Base-by-base conservation (phyloP, 176 grass and related monocot genomes). In the Elymus sibiricus region DNA sequence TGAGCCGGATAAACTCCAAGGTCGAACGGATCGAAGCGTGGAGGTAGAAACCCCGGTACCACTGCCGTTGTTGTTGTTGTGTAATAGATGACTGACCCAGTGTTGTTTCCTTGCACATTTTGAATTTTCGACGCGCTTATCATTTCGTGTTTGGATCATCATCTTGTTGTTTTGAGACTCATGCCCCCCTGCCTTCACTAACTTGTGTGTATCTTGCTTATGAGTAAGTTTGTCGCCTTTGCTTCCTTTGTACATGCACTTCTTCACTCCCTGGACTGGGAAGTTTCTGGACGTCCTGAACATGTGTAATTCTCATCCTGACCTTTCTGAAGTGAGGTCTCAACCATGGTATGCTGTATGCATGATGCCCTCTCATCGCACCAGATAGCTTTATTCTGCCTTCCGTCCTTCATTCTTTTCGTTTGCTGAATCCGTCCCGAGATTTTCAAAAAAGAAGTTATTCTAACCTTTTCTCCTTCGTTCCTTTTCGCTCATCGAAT, bases 1-100 rank as follows among this genome's bases (percentile, higher is more conserved):
- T 99, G 70, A 94, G 97, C 80, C 85, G 85, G 64, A 90, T 99
- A 86, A 91, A 99, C 83, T 86, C 92, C 39, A 97, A 91, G 88
- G 84, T 73, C 32, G 94, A 97, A 90, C 74, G 94, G 63, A 84
- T 92, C 4, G 94, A 99, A 89, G 97, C 97, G 66, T 99, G 94
- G 97, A 92, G 97, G 40, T 99, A 86, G 65, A 97, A 93, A 70
- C 37, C 26, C 26, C 25, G 39, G 79, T n/a, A 11, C 12, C 14
- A 15, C 42, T 21, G 39, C 47, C 9, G 2, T 16, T 58, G 31
- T 51, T 40, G 39, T 60, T 92, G 72, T 51, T 83, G 81, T 87
- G 31, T 74, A 84, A 87, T 88, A 86, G 75, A 85, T 87, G 65
- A 82, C 84, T 89, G 81, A 88, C 88, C 80, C 70, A 42, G 70